Evolutionary conservation across 805 yeast genomes (phyloP).

Genomic region (Ogataea neopini): DNA sequence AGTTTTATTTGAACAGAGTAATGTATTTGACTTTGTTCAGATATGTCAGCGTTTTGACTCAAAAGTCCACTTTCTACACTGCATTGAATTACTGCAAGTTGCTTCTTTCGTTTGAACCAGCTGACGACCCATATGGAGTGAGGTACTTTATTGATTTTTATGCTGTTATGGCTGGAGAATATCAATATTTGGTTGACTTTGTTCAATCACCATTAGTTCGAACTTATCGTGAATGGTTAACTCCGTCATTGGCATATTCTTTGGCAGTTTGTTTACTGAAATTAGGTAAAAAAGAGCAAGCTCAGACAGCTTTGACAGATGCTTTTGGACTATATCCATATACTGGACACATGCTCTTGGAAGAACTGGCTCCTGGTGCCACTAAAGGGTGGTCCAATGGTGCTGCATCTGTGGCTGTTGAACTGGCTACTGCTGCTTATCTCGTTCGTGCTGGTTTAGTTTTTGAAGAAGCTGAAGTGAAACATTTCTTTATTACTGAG

Average conservation of each 20-base stretch:
- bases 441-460: conserved; percentile 52
- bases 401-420: conserved; percentile 34
- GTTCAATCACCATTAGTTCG: conserved; percentile 55
- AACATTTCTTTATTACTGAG: conserved; percentile 40
- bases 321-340: conserved; percentile 62
- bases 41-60: conserved; percentile 67
- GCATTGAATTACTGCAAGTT: conserved; percentile 76
- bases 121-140: conserved; percentile 83
- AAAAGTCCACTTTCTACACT: conserved; percentile 74
- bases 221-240: conserved; percentile 64
- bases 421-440: conserved; percentile 57
- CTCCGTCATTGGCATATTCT: conserved; percentile 72
- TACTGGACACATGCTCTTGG: conserved; percentile 52
- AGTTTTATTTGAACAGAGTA: conserved; percentile 71
- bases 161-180: conserved; percentile 65
- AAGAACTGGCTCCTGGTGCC: conserved; percentile 43
- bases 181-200: conserved; percentile 58
- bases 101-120: conserved; percentile 64
- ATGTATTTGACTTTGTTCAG: conserved; percentile 74
- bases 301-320: conserved; percentile 44
- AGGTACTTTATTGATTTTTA: conserved; percentile 81
- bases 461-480: conserved; percentile 51
- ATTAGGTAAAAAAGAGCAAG: conserved; percentile 40
- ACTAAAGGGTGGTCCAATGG: conserved; percentile 28
- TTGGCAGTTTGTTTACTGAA: conserved; percentile 60